phyloP scores from a whole-genome alignment of 208 protist genomes.

The Leishmania major region DNA sequence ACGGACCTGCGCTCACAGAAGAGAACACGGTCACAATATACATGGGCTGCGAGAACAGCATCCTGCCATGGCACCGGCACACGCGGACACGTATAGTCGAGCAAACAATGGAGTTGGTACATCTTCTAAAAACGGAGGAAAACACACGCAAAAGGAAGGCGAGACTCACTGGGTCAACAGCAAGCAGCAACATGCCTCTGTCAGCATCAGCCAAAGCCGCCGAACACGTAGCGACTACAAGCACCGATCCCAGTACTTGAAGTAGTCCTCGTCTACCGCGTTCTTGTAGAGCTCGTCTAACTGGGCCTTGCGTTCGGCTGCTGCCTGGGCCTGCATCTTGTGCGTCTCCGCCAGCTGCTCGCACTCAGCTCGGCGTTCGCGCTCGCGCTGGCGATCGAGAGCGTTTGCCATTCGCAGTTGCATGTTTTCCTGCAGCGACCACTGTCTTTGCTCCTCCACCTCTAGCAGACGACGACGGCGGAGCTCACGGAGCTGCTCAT shows the following conservation, averaged over 20 bases:
- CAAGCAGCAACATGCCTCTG: not conserved
- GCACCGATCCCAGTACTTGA: constrained; percentile 89
- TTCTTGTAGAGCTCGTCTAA: constrained; percentile 88
- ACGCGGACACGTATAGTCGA: constrained; percentile 6
- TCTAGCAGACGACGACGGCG: constrained; percentile 82
- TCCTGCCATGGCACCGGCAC: constrained; percentile 1
- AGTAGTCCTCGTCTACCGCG: constrained; percentile 91
- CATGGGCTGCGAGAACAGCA: not conserved
- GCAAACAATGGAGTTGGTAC: not conserved
- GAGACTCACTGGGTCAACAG: not conserved
- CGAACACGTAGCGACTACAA: constrained; percentile 38
- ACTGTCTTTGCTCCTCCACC: constrained; percentile 89
- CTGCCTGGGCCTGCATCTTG: constrained; percentile 60
- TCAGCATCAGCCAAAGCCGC: not conserved
- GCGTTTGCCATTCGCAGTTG: constrained; percentile 88
- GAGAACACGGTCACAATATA: constrained; percentile 8
- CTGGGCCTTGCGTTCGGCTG: constrained; percentile 49
- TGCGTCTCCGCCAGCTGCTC: constrained; percentile 67
- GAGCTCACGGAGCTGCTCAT: constrained; percentile 78
- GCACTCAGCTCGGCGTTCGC: constrained; percentile 76
- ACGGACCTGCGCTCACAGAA: not conserved
- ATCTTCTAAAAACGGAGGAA: constrained; percentile 7
- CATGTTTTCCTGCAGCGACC: constrained; percentile 88
- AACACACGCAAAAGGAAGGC: not conserved
- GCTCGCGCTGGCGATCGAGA: constrained; percentile 83